Evolutionary conservation across 306 rosid genomes (phyloP), one percentile per base, ranked within the genome.

Genomic region (Carpinus viminea): DNA sequence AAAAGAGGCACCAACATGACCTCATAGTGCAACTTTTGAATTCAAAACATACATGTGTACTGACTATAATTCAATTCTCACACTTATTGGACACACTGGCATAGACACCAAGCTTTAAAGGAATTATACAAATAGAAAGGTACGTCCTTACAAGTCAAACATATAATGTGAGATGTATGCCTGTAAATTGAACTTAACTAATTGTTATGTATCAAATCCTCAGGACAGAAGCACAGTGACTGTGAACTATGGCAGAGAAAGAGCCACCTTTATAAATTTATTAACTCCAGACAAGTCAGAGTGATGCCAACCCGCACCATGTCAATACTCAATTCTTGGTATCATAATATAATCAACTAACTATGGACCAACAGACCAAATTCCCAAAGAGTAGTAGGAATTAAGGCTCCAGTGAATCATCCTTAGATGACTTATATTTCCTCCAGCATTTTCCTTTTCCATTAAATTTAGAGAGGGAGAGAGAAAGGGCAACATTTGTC

Each of bases 191-290:
- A 76, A 74, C 59, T 18, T 51, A 61, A 36, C 51, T 74, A 78
- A 51, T 72, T 70, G 80, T 74, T 31, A 64, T 26, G 15, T 70
- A 74, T 59, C 68, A 83, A 74, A 62, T 41, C 48, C 24, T 69
- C 21, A 17, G 7, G 60, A 46, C 68, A 77, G 75, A 36, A 47
- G 56, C 53, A 61, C 45, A 66, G 69, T 65, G 69, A 50, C 74
- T 7, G 17, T 17, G 47, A 65, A 36, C 45, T 38, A 38, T 24
- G n/a, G 71, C 71, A 4, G 70, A 65, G 18, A 17, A 65, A 41
- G n/a, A 65, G n/a, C 50, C 28, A 3, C 71, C 71, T 38, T 18
- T 17, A n/a, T 21, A 38, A 41, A 38, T 41, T 64, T 17, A 65
- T 65, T 11, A 65, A 65, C 47, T 15, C 71, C 71, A 66, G 50